Percentiles rank a stretch among this genome's conserved stretches.
phyloP scores from a whole-genome alignment of 2,329 filamentous ascomycete genomes.

The Colletotrichum liriopes region DNA sequence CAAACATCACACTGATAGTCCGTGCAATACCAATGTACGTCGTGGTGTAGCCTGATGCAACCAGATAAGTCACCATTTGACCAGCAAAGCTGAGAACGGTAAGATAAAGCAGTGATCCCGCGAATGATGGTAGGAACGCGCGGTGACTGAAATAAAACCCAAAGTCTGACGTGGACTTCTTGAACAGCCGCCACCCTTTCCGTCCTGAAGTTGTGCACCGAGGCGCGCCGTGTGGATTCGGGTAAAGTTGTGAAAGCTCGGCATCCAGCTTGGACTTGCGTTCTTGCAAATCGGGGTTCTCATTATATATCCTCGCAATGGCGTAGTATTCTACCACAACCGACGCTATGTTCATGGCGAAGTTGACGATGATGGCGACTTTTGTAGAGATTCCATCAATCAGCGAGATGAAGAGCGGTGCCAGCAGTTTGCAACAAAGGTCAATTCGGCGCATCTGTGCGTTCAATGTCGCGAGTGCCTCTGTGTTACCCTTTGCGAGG shows the following conservation, averaged over 20 bases:
- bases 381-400: conserved; percentile 64
- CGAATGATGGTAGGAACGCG: conserved; percentile 70
- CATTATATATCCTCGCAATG: conserved; percentile 57
- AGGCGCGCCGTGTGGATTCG: neutral
- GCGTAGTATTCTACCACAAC: conserved; percentile 67
- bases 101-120: conserved; percentile 68
- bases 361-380: conserved; percentile 64
- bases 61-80: conserved; percentile 72
- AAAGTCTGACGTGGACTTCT: conserved; percentile 46
- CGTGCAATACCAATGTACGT: conserved; percentile 63
- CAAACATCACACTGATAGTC: conserved; percentile 62
- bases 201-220: neutral
- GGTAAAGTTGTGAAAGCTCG: neutral
- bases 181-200: neutral
- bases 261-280: conserved; percentile 33
- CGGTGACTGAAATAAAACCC: conserved; percentile 62
- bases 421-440: conserved; percentile 71
- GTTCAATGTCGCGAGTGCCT: conserved; percentile 60
- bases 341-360: conserved; percentile 65
- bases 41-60: conserved; percentile 62
- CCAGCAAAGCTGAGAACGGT: conserved; percentile 67
- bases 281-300: conserved; percentile 48
- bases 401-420: conserved; percentile 69
- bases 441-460: conserved; percentile 76
- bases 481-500: conserved; percentile 38